Percentiles rank a stretch among this genome's conserved stretches.
Conservation (phyloP, 331 rosid species). For the Malus hybrid region DNA sequence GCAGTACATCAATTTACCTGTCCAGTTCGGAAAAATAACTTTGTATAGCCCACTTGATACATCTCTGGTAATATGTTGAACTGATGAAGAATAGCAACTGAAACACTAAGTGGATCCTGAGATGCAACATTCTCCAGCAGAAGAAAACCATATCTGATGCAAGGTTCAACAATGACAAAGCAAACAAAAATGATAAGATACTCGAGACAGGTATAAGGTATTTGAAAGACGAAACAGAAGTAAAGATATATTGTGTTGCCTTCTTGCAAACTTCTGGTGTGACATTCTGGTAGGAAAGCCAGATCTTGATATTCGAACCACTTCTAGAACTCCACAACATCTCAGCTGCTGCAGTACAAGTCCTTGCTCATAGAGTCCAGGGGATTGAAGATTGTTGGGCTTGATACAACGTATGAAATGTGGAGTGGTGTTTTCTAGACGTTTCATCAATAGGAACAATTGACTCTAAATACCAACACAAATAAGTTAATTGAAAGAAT, state of each 20-base stretch:
- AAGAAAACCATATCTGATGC: slow-evolving; percentile 95
- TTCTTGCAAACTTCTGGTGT: slow-evolving; percentile 91
- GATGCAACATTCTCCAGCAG: slow-evolving; percentile 74
- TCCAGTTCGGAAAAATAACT: slow-evolving; percentile 95
- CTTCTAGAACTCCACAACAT: slow-evolving; percentile 99
- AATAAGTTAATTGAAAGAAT: slow-evolving; percentile 8
- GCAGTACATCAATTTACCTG: slow-evolving; percentile 47
- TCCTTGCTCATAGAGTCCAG: slow-evolving; percentile 86
- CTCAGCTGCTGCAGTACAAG: slow-evolving; percentile 95
- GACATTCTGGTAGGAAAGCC: slow-evolving; percentile 98
- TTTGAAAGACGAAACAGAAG: slow-evolving; percentile 5
- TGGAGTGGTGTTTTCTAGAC: slow-evolving; percentile 93
- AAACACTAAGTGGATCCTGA: slow-evolving; percentile 92
- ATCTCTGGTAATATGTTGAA: slow-evolving; percentile 96
- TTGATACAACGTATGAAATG: slow-evolving; percentile 98
- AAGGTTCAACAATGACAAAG: not conserved
- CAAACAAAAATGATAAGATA: slow-evolving; percentile 11
- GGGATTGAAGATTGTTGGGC: slow-evolving; percentile 95
- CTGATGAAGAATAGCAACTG: slow-evolving; percentile 98
- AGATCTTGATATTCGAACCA: slow-evolving; percentile 93
- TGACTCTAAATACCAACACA: slow-evolving; percentile 56
- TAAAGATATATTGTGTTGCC: slow-evolving; percentile 35
- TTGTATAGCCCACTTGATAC: slow-evolving; percentile 99
- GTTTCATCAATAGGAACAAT: slow-evolving; percentile 88
- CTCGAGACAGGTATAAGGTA: not conserved